Evolutionary conservation across 2,329 filamentous ascomycete genomes (phyloP), one percentile per base, ranked within the genome.

Genomic region (Penicillium sp.): DNA sequence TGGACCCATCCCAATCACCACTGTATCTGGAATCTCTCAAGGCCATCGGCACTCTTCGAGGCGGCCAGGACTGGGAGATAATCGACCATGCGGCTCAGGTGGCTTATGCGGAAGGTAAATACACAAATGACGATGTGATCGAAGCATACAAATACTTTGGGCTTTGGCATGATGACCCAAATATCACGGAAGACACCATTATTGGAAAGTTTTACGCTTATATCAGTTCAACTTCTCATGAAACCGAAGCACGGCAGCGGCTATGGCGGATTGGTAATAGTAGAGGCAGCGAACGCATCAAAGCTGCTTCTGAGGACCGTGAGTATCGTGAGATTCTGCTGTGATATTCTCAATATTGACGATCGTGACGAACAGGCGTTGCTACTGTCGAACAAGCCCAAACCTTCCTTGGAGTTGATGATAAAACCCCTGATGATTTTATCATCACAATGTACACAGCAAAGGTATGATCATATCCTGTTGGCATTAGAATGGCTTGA

Each of bases 21-120:
- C 84, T 85, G 65, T 90, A 89, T 67, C 79, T 89, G 55, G 82
- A 87, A 68, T 87, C 84, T 63, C 75, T 91, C n/a, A 79, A 82
- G 60, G 76, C 80, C 43, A 81, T 90, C 49, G 82, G 83, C 14
- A 73, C 75, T 21, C 79, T 82, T 16, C 77, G 86, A 49, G 68
- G 64, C 23, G 67, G 68, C 1, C 57, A 68, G 42, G 72, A 79
- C 29, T 86, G 82, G 66, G 79, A 83, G 37, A 68, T 77, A 7
- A 79, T 91, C n/a, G 75, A 83, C 37, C 77, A 78, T 29, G 82
- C 85, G 64, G 81, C 86, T 21, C 80, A 79, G 7, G 75, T 81
- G 48, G 79, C 87, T 36, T 81, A 80, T 45, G 86, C 85, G 1
- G 72, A 83, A 64, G 86, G 84, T 24, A 76, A 82, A 53, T 79